These are phyloP conservation scores for Solanum peruvianum DNA, from an alignment of 257 asterid genomes.

Conservation along the genomic window DNA sequence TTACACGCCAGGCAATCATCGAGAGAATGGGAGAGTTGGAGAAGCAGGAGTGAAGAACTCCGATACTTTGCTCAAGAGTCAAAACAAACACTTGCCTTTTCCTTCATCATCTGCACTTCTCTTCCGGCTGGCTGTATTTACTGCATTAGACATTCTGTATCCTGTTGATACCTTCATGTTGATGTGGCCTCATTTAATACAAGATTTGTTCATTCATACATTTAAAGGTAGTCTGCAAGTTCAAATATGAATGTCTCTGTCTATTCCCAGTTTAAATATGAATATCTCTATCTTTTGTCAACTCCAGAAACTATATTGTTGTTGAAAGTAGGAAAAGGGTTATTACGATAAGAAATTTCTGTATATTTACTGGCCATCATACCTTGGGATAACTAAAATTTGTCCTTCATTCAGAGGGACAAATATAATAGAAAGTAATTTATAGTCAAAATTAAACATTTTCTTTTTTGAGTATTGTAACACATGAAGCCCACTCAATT, in stretches of 20 bases:
- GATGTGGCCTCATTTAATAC: neutral
- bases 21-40: slow-evolving; percentile 97
- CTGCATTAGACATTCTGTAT: neutral
- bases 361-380: neutral
- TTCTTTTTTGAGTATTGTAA: neutral
- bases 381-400: neutral
- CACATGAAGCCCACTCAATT: neutral
- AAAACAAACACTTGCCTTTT: neutral
- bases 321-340: neutral
- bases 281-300: neutral
- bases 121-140: neutral
- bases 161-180: neutral
- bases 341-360: neutral
- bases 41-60: slow-evolving; percentile 45
- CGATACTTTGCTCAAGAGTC: neutral
- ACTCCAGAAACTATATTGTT: neutral
- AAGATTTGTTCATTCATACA: neutral
- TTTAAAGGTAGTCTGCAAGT: neutral
- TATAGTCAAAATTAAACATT: neutral
- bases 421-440: neutral
- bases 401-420: neutral
- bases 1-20: slow-evolving; percentile 57
- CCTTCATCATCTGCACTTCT: neutral
- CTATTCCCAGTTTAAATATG: neutral
- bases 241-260: neutral